Base-by-base conservation (phyloP, 2,329 filamentous ascomycete genomes). In the Chaetomium globosum region DNA sequence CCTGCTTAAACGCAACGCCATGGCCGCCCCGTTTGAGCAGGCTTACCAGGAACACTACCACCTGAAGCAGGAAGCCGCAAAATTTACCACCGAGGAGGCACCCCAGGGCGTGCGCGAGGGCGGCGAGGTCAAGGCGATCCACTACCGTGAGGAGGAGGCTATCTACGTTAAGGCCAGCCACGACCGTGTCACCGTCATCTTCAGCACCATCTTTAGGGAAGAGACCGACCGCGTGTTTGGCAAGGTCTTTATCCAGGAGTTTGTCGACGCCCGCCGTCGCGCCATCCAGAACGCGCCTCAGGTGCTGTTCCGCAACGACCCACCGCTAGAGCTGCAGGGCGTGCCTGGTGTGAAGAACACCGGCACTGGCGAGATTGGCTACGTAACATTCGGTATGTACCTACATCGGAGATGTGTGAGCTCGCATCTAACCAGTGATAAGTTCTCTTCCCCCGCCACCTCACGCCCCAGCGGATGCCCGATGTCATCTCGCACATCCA, bases 401-500 rank as follows among this genome's bases (percentile, higher is more conserved):
- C 1, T n/a, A 2, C 23, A 16, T n/a, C 39, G 19, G 7, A 7
- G 19, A 12, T 9, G 7, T 12, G n/a, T 33, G 12, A 23, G n/a
- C 39, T 12, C 21, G 8, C 3, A 9, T n/a, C 69, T 71, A 36
- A 73, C 65, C 73, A 73, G 66, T 46, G 26, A 31, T 66, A 96
- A 43, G 95, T 98, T 56, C 85, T 99, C 52, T 99, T 99, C 82
- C 94, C 95, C 55, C 89, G 95, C 70, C 96, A 99, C 79, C 83
- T 99, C 70, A 94, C 93, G 16, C 87, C 88, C 16, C 92, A 97
- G 78, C 87, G 93, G 75, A 92, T 96, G 81, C 89, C 91, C 67
- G 93, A 97, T 71, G 93, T 96, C 76, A 99, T 99, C 72, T 97
- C 93, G 59, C 96, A 99, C 78, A 98, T 99, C 74, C 96, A 99